Evolutionary conservation across 208 protist species (phyloP), one percentile per base, ranked within the genome.

Genomic region (Herpetomonas tarakana): DNA sequence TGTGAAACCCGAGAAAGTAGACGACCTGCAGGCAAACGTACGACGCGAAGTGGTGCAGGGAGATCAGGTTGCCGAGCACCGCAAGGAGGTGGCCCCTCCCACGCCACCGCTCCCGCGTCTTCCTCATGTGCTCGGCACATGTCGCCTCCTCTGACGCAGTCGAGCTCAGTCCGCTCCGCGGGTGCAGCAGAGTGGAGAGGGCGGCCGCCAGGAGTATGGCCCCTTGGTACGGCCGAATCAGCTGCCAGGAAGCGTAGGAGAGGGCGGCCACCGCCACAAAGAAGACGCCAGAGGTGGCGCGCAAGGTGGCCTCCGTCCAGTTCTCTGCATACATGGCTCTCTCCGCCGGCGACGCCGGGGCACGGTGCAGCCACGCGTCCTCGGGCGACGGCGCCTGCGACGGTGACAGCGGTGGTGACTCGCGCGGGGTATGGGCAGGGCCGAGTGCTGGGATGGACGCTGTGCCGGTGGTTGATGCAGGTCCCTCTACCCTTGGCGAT

Each of bases 141-240:
- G 60, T 69, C 56, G 44, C 62, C 25, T 68, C 52, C 44, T 77
- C n/a, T n/a, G n/a, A 74, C 18, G 76, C 56, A 4, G 45, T 60
- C 9, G 68, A 62, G 21, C 61, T 62, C 52, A 77, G 64, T 6
- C 71, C 68, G 51, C 62, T 84, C 25, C 62, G 58, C 18, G 75
- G 79, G 61, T 92, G 81, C 49, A 87, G 57, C 19, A 89, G 68
- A 30, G 87, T 63, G 30, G 86, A 92, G 28, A 92, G 65, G 31
- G 86, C 27, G 31, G 86, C 56, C n/a, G 59, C 81, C 29, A 62
- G 68, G 18, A 62, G 70, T 41, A 92, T 77, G 66, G 72, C 75
- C 54, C 71, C 49, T 12, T 52, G 39, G 61, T 92, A 92, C 12
- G 86, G 81, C 41, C 41, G 29, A n/a, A 77, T 81, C 19, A 92